Evolutionary conservation across 2,329 filamentous ascomycete species (phyloP).

Genomic region (Dryadomyces quercivorus): DNA sequence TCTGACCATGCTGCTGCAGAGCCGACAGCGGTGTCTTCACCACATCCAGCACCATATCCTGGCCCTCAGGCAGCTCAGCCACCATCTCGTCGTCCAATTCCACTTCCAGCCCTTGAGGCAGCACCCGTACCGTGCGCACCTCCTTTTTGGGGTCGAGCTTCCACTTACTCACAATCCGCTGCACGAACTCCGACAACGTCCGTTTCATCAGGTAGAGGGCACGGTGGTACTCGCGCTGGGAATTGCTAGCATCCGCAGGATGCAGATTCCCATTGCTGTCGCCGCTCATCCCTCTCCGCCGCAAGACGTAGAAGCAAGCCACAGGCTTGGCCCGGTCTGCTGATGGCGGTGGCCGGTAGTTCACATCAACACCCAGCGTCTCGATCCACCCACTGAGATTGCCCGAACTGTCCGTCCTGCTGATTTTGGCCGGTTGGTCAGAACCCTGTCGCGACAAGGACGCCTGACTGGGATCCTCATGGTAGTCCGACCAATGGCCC

Average conservation of each 20-base stretch:
- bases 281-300: slow-evolving; percentile 30
- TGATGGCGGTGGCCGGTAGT: slow-evolving; percentile 61
- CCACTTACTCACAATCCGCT: slow-evolving; percentile 66
- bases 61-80: slow-evolving; percentile 70
- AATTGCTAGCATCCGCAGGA: not conserved
- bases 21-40: slow-evolving; percentile 23
- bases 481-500: slow-evolving; percentile 8
- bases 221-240: slow-evolving; percentile 51
- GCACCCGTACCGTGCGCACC: slow-evolving; percentile 57
- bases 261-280: slow-evolving; percentile 5
- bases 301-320: slow-evolving; percentile 77
- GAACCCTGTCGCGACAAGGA: slow-evolving; percentile 30
- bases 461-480: slow-evolving; percentile 21
- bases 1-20: slow-evolving; percentile 14
- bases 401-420: slow-evolving; percentile 46
- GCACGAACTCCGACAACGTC: slow-evolving; percentile 61
- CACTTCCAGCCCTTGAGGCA: slow-evolving; percentile 64
- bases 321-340: slow-evolving; percentile 58
- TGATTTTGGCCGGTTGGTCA: slow-evolving; percentile 40
- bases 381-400: slow-evolving; percentile 76
- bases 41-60: slow-evolving; percentile 76
- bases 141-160: slow-evolving; percentile 63
- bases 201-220: slow-evolving; percentile 77
- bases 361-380: slow-evolving; percentile 76
- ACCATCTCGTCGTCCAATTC: slow-evolving; percentile 87